Percentiles rank a stretch among this genome's conserved stretches.
Evolutionary conservation across 371 early-diverging fungal genomes (phyloP).

Genomic region (Ordospora colligata): DNA sequence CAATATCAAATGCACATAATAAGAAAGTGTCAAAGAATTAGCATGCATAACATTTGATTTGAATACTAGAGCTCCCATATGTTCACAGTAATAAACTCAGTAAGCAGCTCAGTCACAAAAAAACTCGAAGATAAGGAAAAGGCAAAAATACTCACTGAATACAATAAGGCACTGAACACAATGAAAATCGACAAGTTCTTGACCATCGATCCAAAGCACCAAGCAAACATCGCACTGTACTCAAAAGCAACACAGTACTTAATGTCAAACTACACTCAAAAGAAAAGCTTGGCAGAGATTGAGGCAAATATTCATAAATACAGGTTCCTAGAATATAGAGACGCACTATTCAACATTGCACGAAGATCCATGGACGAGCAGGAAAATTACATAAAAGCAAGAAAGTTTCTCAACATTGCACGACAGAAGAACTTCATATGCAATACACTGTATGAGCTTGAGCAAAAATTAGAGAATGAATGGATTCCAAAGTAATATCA

Average conservation of each 20-base stretch:
- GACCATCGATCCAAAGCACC: not conserved
- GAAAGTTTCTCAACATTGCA: conserved; percentile 24
- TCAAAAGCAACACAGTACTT: not conserved
- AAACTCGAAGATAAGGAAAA: not conserved
- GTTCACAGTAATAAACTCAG: not conserved
- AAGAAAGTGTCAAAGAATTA: no score
- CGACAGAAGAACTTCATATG: conserved; percentile 17
- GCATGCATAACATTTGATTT: no score
- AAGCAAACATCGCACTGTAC: not conserved
- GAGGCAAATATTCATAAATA: not conserved
- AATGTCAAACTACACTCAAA: not conserved
- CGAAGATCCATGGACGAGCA: not conserved
- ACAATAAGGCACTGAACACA: not conserved
- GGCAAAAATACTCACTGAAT: not conserved
- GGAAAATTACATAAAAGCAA: conserved; percentile 22
- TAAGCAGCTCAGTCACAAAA: not conserved
- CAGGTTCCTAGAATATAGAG: not conserved
- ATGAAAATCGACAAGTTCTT: not conserved
- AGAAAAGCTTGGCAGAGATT: not conserved
- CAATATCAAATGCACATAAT: no score
- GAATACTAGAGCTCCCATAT: not conserved
- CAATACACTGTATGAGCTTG: conserved; percentile 27
- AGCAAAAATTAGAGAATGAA: not conserved
- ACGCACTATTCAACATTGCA: not conserved
- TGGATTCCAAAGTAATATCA: not conserved